These are phyloP conservation scores for Cercospora beticola DNA, from an alignment of 2,329 filamentous ascomycete genomes.

Conservation along the genomic window DNA sequence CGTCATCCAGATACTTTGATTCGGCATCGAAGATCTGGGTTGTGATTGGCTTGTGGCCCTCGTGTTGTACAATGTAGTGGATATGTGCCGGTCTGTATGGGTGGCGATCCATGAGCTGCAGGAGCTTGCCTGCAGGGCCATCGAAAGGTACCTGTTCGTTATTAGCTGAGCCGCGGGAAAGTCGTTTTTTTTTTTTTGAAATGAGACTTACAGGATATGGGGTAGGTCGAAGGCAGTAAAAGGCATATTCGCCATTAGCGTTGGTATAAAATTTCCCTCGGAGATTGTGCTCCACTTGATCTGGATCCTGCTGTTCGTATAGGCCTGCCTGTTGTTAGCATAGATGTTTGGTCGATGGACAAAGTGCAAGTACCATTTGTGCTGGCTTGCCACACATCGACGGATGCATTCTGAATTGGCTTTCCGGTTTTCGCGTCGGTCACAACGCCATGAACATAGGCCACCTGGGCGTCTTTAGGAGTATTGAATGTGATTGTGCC, in stretches of 20 bases:
- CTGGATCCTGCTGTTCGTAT: constrained; percentile 69
- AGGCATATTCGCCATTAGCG: constrained; percentile 26
- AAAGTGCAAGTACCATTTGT: constrained; percentile 54
- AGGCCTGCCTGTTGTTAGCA: constrained; percentile 38
- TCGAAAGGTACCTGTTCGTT: constrained; percentile 33
- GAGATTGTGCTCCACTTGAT: constrained; percentile 71
- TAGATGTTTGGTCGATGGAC: background rate
- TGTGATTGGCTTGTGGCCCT: constrained; percentile 67
- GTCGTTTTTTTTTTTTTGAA: too few relatives aligned
- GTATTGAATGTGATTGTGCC: constrained; percentile 60
- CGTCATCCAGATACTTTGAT: constrained; percentile 22
- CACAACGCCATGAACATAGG: constrained; percentile 65
- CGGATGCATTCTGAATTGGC: constrained; percentile 63
- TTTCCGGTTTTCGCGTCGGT: constrained; percentile 59
- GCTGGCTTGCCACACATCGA: constrained; percentile 79
- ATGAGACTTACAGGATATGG: constrained; percentile 23
- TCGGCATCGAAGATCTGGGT: constrained; percentile 71
- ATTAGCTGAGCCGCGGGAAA: too few relatives aligned
- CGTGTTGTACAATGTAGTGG: constrained; percentile 44
- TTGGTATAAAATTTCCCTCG: constrained; percentile 71
- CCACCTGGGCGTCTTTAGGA: constrained; percentile 53
- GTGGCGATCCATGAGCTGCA: constrained; percentile 60
- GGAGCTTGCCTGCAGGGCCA: constrained; percentile 49
- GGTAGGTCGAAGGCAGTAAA: constrained; percentile 30
- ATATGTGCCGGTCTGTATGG: constrained; percentile 64